These are phyloP conservation scores for Monosporozyma aquatica DNA, from an alignment of 805 yeast species.

Conservation along the genomic window DNA sequence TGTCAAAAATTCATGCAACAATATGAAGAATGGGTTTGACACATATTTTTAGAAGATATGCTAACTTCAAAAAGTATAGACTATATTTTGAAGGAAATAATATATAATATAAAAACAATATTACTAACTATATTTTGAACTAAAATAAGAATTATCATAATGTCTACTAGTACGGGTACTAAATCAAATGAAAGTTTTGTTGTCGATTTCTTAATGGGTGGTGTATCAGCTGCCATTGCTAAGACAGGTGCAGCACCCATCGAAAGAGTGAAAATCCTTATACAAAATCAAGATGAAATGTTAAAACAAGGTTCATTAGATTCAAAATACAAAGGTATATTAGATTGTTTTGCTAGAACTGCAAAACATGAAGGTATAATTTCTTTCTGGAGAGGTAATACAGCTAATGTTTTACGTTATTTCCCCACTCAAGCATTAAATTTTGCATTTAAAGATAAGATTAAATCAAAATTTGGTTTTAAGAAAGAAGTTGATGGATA, in stretches of 20 bases:
- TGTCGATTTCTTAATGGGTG: slow-evolving; percentile 80
- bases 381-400: slow-evolving; percentile 99
- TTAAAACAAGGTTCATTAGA: slow-evolving; percentile 93
- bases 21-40: no score
- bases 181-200: slow-evolving; percentile 4
- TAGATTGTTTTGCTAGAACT: slow-evolving; percentile 91
- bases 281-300: slow-evolving; percentile 98
- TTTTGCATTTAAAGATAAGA: slow-evolving; percentile 97
- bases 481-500: slow-evolving; percentile 80
- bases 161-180: background rate
- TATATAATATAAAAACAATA: no score
- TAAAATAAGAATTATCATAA: no score
- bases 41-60: no score
- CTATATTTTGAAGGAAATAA: no score
- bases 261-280: slow-evolving; percentile 91
- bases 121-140: no score
- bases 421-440: slow-evolving; percentile 99
- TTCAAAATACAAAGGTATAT: slow-evolving; percentile 79
- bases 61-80: no score
- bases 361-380: slow-evolving; percentile 85
- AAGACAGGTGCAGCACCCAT: slow-evolving; percentile 98
- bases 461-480: slow-evolving; percentile 93
- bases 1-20: no score
- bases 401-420: slow-evolving; percentile 97
- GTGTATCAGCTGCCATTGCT: slow-evolving; percentile 95